These are phyloP conservation scores for Euphrasia confusa DNA, from an alignment of 257 asterid genomes.

Conservation along the genomic window DNA sequence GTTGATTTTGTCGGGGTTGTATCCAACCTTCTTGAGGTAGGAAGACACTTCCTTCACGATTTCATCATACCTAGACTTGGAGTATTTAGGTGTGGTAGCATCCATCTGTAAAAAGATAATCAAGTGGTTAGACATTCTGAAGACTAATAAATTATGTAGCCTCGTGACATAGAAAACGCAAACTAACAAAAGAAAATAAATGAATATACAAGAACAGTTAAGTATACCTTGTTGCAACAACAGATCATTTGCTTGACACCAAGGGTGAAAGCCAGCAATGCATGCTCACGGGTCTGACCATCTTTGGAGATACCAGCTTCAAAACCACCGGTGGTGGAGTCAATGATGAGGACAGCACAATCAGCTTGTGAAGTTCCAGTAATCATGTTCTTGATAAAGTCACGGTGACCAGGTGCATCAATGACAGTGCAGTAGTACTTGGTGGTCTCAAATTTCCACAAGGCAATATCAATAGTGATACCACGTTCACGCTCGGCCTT, in stretches of 20 bases:
- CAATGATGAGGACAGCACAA: conserved; percentile 77
- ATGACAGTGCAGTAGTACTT: conserved; percentile 86
- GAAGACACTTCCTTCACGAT: too few species aligned
- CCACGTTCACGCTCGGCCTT: conserved; percentile 94
- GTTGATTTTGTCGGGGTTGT: too few species aligned
- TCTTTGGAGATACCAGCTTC: conserved; percentile 89
- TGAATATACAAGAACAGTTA: too few species aligned
- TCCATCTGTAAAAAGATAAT: too few species aligned
- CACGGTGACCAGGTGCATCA: conserved; percentile 90
- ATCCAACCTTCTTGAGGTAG: too few species aligned
- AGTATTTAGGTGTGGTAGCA: too few species aligned
- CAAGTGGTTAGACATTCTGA: too few species aligned
- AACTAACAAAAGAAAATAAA: too few species aligned
- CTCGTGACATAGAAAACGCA: too few species aligned
- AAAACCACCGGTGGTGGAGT: conserved; percentile 86
- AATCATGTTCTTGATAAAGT: conserved; percentile 82
- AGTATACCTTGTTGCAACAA: not conserved
- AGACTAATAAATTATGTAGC: too few species aligned
- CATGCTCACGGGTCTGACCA: conserved; percentile 89
- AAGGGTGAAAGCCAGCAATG: conserved; percentile 73
- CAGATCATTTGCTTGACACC: conserved; percentile 78
- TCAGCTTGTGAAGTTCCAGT: conserved; percentile 90
- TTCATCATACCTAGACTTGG: too few species aligned
- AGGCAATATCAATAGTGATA: conserved; percentile 76
- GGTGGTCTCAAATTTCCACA: conserved; percentile 90